Evolutionary conservation across 768 basidiomycete species (phyloP).

Genomic region (Lentinula sp.): DNA sequence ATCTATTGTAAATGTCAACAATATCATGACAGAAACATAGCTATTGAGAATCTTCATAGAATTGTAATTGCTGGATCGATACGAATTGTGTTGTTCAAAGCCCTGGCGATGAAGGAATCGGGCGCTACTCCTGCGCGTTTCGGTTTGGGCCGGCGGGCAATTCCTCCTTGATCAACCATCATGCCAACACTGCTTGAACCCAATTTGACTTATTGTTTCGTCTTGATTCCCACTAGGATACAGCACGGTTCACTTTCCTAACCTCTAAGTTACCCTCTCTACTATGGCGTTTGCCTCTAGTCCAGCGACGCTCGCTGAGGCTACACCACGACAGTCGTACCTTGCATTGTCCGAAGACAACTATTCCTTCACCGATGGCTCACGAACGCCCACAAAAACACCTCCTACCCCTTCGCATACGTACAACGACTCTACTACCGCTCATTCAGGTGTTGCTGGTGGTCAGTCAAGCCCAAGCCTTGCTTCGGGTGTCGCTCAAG

Average conservation of each 20-base stretch:
- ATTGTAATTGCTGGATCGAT: too few species aligned
- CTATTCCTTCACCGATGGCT: conserved; percentile 1
- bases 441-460: background rate
- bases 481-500: conserved; percentile 14
- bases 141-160: background rate
- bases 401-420: background rate
- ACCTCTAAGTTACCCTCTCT: background rate
- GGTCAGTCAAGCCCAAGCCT: background rate
- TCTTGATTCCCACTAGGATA: background rate
- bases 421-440: background rate
- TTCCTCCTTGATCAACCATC: conserved; percentile 1
- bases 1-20: too few species aligned
- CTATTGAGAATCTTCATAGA: too few species aligned
- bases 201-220: background rate
- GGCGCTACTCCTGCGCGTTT: background rate
- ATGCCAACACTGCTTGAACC: background rate
- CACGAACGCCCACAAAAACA: background rate
- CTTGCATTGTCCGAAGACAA: background rate
- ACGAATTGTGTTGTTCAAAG: too few species aligned
- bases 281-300: background rate
- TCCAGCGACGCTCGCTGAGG: background rate
- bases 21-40: too few species aligned
- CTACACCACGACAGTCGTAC: background rate
- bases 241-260: background rate
- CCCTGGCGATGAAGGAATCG: too few species aligned